Evolutionary conservation across 2,329 filamentous ascomycete genomes (phyloP).

Genomic region (Davidsoniella virescens): DNA sequence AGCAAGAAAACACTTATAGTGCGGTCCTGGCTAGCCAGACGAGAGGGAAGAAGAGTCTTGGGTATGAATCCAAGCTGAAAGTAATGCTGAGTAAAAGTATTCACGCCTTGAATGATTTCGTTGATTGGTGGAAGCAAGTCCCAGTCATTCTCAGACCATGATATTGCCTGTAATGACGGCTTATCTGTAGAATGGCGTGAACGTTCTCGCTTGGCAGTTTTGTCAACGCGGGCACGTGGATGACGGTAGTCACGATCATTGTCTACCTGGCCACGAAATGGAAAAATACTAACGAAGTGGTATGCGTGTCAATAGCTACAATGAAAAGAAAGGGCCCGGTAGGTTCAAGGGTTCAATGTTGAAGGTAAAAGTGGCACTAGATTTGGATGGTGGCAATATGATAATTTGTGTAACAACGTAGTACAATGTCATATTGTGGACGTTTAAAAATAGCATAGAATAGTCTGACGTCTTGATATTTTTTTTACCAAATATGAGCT

Average conservation of each 20-base stretch:
- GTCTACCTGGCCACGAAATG: slow-evolving; percentile 35
- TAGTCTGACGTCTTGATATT: not conserved
- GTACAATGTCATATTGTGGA: not conserved
- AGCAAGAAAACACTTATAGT: slow-evolving; percentile 39
- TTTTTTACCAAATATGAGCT: not conserved
- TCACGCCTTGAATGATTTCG: slow-evolving; percentile 35
- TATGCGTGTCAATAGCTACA: not conserved
- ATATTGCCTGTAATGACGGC: not conserved
- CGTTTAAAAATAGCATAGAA: not conserved
- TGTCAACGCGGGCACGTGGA: slow-evolving; percentile 34
- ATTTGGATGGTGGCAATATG: no score
- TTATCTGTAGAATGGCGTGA: not conserved
- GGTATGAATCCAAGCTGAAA: slow-evolving; percentile 45
- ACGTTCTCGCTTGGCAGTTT: slow-evolving; percentile 24
- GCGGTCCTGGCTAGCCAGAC: slow-evolving; percentile 29
- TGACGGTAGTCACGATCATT: slow-evolving; percentile 40
- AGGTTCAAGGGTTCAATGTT: no score
- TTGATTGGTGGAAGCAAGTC: slow-evolving; percentile 31
- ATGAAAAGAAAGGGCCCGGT: no score
- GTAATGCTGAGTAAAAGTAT: slow-evolving; percentile 37
- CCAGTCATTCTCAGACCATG: slow-evolving; percentile 27
- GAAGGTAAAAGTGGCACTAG: no score
- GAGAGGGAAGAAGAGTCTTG: slow-evolving; percentile 32
- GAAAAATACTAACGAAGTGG: slow-evolving; percentile 28
- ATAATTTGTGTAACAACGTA: not conserved